Conservation (phyloP, 768 basidiomycete genomes). For the Boletus coccyginus region DNA sequence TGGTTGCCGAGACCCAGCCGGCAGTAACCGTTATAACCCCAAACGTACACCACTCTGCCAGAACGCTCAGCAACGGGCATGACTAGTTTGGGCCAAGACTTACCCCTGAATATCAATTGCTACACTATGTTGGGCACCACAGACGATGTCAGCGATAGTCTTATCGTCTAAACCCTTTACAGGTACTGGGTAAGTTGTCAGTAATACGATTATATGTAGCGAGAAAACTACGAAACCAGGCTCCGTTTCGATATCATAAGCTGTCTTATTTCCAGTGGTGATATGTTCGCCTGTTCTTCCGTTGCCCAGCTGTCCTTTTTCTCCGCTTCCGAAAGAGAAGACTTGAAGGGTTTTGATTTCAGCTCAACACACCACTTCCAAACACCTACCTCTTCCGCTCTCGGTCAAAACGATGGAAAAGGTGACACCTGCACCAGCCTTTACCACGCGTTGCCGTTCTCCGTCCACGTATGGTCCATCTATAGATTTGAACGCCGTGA, state of each 20-base stretch:
- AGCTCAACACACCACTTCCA: not conserved
- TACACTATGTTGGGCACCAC: slow-evolving; percentile 84
- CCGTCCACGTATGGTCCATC: slow-evolving; percentile 55
- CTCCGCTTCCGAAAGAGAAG: slow-evolving; percentile 87
- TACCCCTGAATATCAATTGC: slow-evolving; percentile 79
- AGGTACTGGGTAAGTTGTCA: slow-evolving; percentile 46
- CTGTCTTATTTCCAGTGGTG: slow-evolving; percentile 78
- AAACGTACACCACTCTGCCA: slow-evolving; percentile 69
- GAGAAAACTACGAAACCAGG: slow-evolving; percentile 49
- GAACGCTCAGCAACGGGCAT: slow-evolving; percentile 8
- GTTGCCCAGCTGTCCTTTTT: slow-evolving; percentile 91
- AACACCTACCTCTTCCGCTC: slow-evolving; percentile 65
- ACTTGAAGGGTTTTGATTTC: slow-evolving; percentile 42
- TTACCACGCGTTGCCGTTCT: slow-evolving; percentile 61
- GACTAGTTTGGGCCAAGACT: slow-evolving; percentile 8
- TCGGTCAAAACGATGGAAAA: slow-evolving; percentile 84
- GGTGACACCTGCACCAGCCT: slow-evolving; percentile 77
- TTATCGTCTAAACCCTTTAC: slow-evolving; percentile 76
- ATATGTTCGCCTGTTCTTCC: slow-evolving; percentile 93
- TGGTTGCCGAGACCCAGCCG: slow-evolving; percentile 87
- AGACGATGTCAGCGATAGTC: slow-evolving; percentile 78
- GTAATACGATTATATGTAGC: not conserved
- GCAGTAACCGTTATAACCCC: slow-evolving; percentile 91
- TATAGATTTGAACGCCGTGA: slow-evolving; percentile 63
- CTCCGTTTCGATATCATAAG: slow-evolving; percentile 71